Conservation (phyloP, 2,329 filamentous ascomycete genomes). For the Paracoccidioides lutzii region DNA sequence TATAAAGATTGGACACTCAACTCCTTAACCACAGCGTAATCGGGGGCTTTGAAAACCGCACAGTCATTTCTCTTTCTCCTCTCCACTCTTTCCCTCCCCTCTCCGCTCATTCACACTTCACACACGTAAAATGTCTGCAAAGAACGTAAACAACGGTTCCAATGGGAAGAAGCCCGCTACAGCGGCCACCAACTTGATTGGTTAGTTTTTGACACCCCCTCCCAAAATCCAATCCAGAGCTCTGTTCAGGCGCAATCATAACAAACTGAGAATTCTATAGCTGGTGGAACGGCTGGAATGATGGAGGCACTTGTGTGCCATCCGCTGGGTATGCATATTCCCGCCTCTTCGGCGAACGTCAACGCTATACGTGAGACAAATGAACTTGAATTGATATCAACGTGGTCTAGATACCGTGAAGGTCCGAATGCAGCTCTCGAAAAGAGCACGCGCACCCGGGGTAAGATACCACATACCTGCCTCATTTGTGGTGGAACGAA, state of each 20-base stretch:
- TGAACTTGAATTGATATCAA: conserved; percentile 8
- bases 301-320: conserved; percentile 97
- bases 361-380: neutral
- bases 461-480: conserved; percentile 32
- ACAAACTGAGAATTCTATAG: conserved; percentile 36
- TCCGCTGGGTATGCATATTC: conserved; percentile 56
- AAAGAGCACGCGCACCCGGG: conserved; percentile 68
- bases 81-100: neutral
- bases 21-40: neutral
- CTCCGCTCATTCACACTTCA: neutral
- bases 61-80: neutral
- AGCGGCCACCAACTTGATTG: conserved; percentile 80
- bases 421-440: conserved; percentile 97
- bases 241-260: neutral
- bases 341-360: neutral
- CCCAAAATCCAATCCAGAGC: conserved; percentile 12
- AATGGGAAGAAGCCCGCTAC: conserved; percentile 64
- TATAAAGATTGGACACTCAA: neutral
- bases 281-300: conserved; percentile 94
- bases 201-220: conserved; percentile 38
- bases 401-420: conserved; percentile 71
- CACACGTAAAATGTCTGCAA: conserved; percentile 42
- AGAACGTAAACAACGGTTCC: conserved; percentile 30
- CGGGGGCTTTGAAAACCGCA: neutral
- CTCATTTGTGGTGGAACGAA: neutral